Evolutionary conservation across 371 early-diverging fungal genomes (phyloP), one percentile per base, ranked within the genome.

Genomic region (Actinomortierella ambigua): DNA sequence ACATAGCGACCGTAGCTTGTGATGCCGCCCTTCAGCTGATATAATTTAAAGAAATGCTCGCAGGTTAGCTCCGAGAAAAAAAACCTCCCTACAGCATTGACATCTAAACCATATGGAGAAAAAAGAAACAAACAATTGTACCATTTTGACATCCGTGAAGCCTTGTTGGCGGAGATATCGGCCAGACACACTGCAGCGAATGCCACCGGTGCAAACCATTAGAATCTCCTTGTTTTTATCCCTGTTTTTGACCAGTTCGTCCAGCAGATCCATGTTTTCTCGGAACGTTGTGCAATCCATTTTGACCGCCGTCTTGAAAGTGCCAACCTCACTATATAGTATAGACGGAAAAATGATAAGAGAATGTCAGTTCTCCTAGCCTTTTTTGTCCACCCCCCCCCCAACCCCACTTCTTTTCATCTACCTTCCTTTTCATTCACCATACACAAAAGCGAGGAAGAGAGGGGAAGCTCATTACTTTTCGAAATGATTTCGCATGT

Each of bases 191-290:
- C 90, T 87, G 55, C 92, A 92, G 18, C 92, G 84, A 34, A 92
- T 92, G 3, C 92, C 92, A 24, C 92, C 92, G 2, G 90, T 90
- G 68, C 90, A 90, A 55, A 90, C 90, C 90, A 90, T 90, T 62
- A 85, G 83, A 6, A 90, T 79, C n/a, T 82, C 85, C 41, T 86
- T 59, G 11, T 79, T 64, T 41, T 71, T 71, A 53, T 65, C 66
- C 1, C 63, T 50, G 13, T 59, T 59, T 34, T 71, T 63, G 40
- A 71, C 24, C 0, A 71, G 59, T 15, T 61, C 59, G 26, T 71
- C 71, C 46, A 71, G 34, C 15, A 65, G 59, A 46, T 79, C 69
- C 65, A 79, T 61, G 18, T 81, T 78, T 18, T 90, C 82, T 61
- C 82, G 78, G 65, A 90, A 90, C 0, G 90, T 90, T 48, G 84